Evolutionary conservation across 2,329 filamentous ascomycete genomes (phyloP).

Genomic region (Aspergillus pseudoterreus): DNA sequence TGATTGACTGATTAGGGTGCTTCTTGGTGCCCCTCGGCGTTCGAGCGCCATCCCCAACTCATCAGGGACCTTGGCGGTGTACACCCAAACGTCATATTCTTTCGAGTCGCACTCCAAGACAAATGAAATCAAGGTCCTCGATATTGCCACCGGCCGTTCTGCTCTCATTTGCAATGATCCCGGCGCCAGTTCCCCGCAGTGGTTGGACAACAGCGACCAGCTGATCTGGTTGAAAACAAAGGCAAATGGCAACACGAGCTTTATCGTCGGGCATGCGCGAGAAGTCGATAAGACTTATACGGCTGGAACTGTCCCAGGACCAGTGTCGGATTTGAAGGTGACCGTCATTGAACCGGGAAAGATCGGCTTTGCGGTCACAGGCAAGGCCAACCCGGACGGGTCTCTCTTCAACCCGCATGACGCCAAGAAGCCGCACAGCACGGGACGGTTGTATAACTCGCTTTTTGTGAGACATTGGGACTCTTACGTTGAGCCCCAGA

Average conservation of each 20-base stretch:
- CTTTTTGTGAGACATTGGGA: slow-evolving; percentile 55
- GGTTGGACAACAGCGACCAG: slow-evolving; percentile 42
- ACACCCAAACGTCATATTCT: slow-evolving; percentile 48
- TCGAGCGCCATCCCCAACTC: slow-evolving; percentile 44
- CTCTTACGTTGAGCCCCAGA: slow-evolving; percentile 46
- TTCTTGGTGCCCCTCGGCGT: slow-evolving; percentile 46
- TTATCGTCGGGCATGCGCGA: slow-evolving; percentile 42
- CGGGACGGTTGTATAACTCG: slow-evolving; percentile 48
- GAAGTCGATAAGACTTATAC: slow-evolving; percentile 40
- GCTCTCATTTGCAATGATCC: slow-evolving; percentile 43
- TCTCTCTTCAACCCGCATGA: slow-evolving; percentile 50
- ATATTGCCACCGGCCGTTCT: slow-evolving; percentile 39
- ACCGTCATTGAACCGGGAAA: slow-evolving; percentile 39
- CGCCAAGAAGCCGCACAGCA: slow-evolving; percentile 43
- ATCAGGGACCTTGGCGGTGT: slow-evolving; percentile 45
- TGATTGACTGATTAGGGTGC: slow-evolving; percentile 29
- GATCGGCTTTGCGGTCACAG: slow-evolving; percentile 46
- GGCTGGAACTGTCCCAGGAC: slow-evolving; percentile 44
- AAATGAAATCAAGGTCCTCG: slow-evolving; percentile 44
- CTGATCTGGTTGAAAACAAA: slow-evolving; percentile 46
- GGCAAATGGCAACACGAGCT: slow-evolving; percentile 45
- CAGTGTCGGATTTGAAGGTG: slow-evolving; percentile 45
- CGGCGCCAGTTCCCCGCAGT: slow-evolving; percentile 44
- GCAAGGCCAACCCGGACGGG: slow-evolving; percentile 46
- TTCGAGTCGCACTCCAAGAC: slow-evolving; percentile 48